phyloP scores from a whole-genome alignment of 108 stramenopile genomes.

The Fistulifera solaris region DNA sequence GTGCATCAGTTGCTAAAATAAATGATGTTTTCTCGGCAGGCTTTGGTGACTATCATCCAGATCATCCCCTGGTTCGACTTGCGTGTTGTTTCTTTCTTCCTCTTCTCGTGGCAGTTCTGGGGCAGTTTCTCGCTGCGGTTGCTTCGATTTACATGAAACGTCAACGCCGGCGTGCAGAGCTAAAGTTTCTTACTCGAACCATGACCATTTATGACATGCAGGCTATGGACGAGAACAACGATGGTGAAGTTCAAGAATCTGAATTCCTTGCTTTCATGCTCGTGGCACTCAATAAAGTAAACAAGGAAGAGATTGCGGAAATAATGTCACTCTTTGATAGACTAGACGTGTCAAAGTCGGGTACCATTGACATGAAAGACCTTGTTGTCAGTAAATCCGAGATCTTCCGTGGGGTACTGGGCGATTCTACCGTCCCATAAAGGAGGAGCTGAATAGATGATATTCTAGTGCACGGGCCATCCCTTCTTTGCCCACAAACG shows the following conservation, averaged over 20 bases:
- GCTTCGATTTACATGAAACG: constrained; percentile 17
- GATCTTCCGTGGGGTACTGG: too few relatives aligned
- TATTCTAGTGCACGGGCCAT: too few relatives aligned
- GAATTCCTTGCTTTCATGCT: constrained; percentile 45
- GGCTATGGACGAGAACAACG: constrained; percentile 25
- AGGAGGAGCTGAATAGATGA: too few relatives aligned
- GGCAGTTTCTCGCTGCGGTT: constrained; percentile 22
- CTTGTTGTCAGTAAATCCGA: too few relatives aligned
- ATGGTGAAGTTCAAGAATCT: constrained; percentile 29
- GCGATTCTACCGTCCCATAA: too few relatives aligned
- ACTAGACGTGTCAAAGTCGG: constrained; percentile 18
- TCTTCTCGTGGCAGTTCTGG: constrained; percentile 29
- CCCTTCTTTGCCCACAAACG: too few relatives aligned
- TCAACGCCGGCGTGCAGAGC: constrained; percentile 14
- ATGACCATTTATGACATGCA: constrained; percentile 33
- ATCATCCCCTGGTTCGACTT: constrained; percentile 5
- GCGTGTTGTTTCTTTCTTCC: constrained; percentile 46
- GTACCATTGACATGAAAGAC: constrained; percentile 6
- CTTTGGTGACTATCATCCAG: constrained; percentile 45
- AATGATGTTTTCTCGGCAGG: constrained; percentile 25
- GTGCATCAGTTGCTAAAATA: too few relatives aligned
- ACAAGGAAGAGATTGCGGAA: constrained; percentile 20
- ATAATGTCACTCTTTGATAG: constrained; percentile 7
- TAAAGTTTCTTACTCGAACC: constrained; percentile 21
- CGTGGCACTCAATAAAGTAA: constrained; percentile 45